Base-by-base conservation (phyloP, 371 early-diverging fungal genomes). In the Basidiobolus meristosporus region DNA sequence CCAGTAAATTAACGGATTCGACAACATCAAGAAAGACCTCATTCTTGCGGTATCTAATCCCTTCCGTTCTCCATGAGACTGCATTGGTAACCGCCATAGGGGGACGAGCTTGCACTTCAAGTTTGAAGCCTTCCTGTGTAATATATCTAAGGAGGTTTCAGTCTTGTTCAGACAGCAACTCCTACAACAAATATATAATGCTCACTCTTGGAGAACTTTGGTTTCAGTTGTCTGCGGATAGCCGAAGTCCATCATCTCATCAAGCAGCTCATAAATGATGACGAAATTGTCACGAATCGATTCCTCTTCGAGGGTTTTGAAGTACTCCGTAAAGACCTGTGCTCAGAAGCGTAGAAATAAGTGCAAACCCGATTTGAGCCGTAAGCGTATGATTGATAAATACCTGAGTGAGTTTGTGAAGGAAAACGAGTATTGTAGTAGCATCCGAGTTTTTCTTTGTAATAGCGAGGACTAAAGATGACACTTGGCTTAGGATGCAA, bases 211-310 rank as follows among this genome's bases (percentile, higher is more conserved):
- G 40, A 98, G 62, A 43, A 95, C 92, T 64, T 93, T 92, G 20
- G 88, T 75, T 56, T 98, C 96, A 5, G 96, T 96, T 2, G 90
- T 91, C 54, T 98, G 98, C 22, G 98, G 96, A 57, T 92, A 87
- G 17, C 98, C 98, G 55, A 91, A 98, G 58, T 98, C 98, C 93
- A 95, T 92, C 91, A 98, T 98, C 58, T 98, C 98, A 60, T 98
- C 98, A 55, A 98, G 60, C 22, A 98, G 63, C 62, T 98, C 98
- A 56, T 98, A 98, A 44, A 89, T 87, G 44, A 90, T 80, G 19
- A 89, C 88, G 66, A 90, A 90, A 54, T 90, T 90, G 59, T 90
- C 90, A 33, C 89, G 63, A 51, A 90, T 86, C 12, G 90, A 88
- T 53, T 98, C 98, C 48, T 98, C 98, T 58, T 98, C 96, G 38